Evolutionary conservation across 192 early-diverging fungal genomes (phyloP).

Genomic region (Allomyces macrogynus): DNA sequence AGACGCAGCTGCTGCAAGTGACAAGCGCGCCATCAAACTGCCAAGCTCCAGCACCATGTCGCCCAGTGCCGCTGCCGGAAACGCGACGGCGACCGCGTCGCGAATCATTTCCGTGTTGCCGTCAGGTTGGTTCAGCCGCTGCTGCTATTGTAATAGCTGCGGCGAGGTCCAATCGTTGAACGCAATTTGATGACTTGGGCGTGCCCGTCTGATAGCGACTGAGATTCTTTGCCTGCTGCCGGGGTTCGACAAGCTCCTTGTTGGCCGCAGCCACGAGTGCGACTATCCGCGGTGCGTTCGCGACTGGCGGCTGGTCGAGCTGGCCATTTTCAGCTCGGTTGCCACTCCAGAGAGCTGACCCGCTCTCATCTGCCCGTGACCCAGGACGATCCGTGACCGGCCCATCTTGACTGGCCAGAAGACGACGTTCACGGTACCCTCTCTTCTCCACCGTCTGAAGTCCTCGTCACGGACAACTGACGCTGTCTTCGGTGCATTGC

Average conservation of each 20-base stretch:
- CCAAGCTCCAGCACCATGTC: too few species aligned
- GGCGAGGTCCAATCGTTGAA: too few species aligned
- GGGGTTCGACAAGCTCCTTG: neutral
- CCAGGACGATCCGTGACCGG: neutral
- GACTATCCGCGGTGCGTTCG: neutral
- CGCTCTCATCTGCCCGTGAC: neutral
- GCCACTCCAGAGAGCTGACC: neutral
- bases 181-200: neutral
- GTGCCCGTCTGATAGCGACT: neutral
- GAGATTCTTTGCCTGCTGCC: neutral
- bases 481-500: too few species aligned
- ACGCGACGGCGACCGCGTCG: neutral
- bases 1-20: too few species aligned
- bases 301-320: neutral
- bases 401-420: neutral
- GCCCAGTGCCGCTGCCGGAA: too few species aligned
- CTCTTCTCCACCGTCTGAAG: too few species aligned
- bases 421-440: neutral
- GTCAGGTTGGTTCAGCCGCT: neutral
- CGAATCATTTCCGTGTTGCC: neutral
- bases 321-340: neutral
- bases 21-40: too few species aligned
- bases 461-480: too few species aligned
- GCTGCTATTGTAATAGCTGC: too few species aligned
- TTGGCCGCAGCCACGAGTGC: slow-evolving; percentile 1